Evolutionary conservation across 495 filamentous ascomycete genomes (phyloP), one percentile per base, ranked within the genome.

Genomic region (Physcia stellaris): DNA sequence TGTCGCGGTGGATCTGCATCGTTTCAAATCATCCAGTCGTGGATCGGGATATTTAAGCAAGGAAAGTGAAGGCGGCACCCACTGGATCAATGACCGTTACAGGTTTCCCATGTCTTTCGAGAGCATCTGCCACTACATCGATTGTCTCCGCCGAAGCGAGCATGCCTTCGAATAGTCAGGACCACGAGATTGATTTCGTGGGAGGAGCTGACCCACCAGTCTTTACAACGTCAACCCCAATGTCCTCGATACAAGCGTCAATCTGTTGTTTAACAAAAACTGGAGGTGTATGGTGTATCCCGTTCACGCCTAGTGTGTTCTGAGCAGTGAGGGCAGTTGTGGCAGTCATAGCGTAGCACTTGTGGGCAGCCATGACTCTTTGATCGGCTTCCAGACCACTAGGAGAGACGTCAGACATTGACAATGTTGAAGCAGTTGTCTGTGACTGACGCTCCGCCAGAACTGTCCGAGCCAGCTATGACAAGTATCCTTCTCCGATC

Each of bases 301-400:
- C 83, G 35, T 71, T 62, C 15, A 98, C 86, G 0, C 86, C 85
- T 20, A 70, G 63, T 2, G 90, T 98, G 59, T 94, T 94, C 56
- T 98, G 90, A 16, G 86, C 87, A 12, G 90, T 98, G 48, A 98
- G 60, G 15, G 87, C 88, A 2, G 90, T 94, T 24, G 87, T 94
- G n/a, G 86, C 81, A 29, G 88, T 94, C 72, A 94, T 90, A 40
- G 86, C 86, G 64, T 95, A 95, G 62, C 80, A 85, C 32, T 77
- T 78, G 71, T 95, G 84, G 13, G 83, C 82, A 19, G 87, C 81
- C 24, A 95, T 79, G 36, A 93, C 86, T 53, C 90, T 88, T 58
- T 95, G 86, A 59, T 98, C 90, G 22, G 90, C 90, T 55, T 98
- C 90, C 28, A 98, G 74, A n/a, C 90, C 90, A 28, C 86, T 94